phyloP scores from a whole-genome alignment of 225 moss, liverwort and hornwort genomes.

The Anthoceros angustus region DNA sequence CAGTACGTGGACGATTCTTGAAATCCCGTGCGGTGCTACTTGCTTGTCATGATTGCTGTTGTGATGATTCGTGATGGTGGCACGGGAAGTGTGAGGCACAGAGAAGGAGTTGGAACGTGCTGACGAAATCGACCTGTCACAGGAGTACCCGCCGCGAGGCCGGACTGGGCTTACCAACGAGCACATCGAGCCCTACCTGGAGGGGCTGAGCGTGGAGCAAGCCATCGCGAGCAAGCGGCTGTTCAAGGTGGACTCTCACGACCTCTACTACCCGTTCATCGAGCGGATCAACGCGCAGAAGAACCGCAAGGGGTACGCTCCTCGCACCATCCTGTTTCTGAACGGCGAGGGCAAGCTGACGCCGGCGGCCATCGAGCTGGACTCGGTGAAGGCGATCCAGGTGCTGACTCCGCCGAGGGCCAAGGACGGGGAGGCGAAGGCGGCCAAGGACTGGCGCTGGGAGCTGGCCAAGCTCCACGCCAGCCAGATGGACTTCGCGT shows the following conservation, averaged over 20 bases:
- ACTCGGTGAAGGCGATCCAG: conserved; percentile 13
- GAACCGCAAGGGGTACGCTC: conserved; percentile 35
- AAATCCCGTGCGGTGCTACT: not conserved
- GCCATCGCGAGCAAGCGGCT: conserved; percentile 31
- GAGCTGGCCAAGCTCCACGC: conserved; percentile 56
- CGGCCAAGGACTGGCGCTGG: conserved; percentile 43
- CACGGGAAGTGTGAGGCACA: too few species aligned
- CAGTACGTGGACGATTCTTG: not conserved
- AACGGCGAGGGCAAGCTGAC: conserved; percentile 32
- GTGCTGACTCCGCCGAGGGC: conserved; percentile 36
- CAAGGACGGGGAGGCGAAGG: conserved; percentile 6
- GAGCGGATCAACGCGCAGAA: conserved; percentile 34
- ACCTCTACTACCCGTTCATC: conserved; percentile 39
- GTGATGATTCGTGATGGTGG: not conserved
- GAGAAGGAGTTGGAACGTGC: too few species aligned
- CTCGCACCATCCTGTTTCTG: conserved; percentile 42
- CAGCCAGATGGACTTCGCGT: conserved; percentile 40
- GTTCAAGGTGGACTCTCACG: conserved; percentile 43
- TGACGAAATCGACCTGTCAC: not conserved
- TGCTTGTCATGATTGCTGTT: not conserved
- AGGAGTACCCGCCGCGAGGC: conserved; percentile 14
- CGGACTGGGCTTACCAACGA: conserved; percentile 3
- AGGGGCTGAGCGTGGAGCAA: conserved; percentile 28
- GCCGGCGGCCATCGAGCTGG: conserved; percentile 49
- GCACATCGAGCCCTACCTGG: conserved; percentile 23